A percentile compares a stretch with the other conserved stretches of the same genome.
phyloP scores from a whole-genome alignment of 2,329 filamentous ascomycete genomes.

The Thielaviopsis populi region DNA sequence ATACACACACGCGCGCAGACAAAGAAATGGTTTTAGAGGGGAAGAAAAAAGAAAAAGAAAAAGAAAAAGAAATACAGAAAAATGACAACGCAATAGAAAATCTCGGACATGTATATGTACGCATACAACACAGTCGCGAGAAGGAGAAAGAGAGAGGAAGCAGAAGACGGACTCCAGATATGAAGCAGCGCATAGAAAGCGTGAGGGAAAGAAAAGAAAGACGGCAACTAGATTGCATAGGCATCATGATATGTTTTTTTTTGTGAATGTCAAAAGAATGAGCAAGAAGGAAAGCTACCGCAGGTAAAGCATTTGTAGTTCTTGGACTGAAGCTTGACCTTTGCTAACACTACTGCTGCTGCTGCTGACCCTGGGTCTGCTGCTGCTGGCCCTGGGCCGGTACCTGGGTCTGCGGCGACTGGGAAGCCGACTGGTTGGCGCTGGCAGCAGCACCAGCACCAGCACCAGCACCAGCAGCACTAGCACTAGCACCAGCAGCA shows the following conservation, averaged over 20 bases:
- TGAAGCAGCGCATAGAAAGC: not conserved
- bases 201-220: not conserved
- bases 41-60: conserved; percentile 1
- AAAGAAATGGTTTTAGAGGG: not conserved
- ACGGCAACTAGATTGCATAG: not conserved
- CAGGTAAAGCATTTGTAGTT: not conserved
- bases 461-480: too few species aligned
- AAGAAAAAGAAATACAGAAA: conserved; percentile 2
- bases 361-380: not conserved
- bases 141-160: not conserved
- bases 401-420: not conserved
- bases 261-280: not conserved
- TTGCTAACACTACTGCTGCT: not conserved
- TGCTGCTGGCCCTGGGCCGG: not conserved
- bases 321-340: not conserved
- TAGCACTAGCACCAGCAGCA: too few species aligned
- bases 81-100: not conserved
- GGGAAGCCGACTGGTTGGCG: not conserved
- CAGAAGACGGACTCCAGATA: not conserved
- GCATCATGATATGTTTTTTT: not conserved
- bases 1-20: too few species aligned
- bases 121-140: not conserved
- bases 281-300: not conserved
- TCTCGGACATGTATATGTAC: not conserved
- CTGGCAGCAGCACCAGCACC: conserved; percentile 1